phyloP scores from a whole-genome alignment of 2,329 filamentous ascomycete species.

The Hypoxylon sp. region DNA sequence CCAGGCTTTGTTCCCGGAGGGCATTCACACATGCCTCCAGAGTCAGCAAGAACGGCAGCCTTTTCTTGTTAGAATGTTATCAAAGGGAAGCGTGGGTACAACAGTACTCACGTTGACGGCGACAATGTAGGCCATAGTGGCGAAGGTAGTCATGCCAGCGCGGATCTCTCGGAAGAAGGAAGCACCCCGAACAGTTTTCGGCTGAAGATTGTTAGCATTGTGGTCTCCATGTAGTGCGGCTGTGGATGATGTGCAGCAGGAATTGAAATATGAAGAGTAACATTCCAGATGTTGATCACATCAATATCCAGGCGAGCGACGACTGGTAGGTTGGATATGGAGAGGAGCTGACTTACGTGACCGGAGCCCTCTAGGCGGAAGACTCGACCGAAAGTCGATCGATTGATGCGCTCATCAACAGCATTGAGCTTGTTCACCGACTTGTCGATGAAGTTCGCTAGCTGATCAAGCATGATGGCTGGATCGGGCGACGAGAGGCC shows the following conservation, averaged over 20 bases:
- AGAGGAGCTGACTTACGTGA: constrained; percentile 60
- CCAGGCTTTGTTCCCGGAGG: constrained; percentile 50
- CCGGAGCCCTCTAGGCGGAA: constrained; percentile 72
- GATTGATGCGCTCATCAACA: constrained; percentile 45
- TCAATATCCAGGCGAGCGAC: too few relatives aligned
- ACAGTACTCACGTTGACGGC: constrained; percentile 67
- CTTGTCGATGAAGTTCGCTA: constrained; percentile 23
- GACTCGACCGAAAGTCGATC: constrained; percentile 59
- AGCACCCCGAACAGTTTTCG: constrained; percentile 71
- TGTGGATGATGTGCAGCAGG: too few relatives aligned
- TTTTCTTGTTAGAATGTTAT: constrained; percentile 47
- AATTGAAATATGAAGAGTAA: too few relatives aligned
- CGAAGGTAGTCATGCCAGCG: constrained; percentile 81
- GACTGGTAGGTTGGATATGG: too few relatives aligned
- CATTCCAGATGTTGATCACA: too few relatives aligned
- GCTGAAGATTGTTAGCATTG: constrained; percentile 54
- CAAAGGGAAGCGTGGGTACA: neutral
- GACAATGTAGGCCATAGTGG: constrained; percentile 87
- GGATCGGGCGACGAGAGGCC: constrained; percentile 10
- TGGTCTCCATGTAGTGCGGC: neutral
- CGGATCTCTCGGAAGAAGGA: constrained; percentile 81
- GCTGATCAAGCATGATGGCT: constrained; percentile 22
- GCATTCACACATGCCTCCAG: constrained; percentile 80
- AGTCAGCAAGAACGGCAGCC: constrained; percentile 76
- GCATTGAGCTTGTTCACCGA: constrained; percentile 28